Evolutionary conservation across 2,329 filamentous ascomycete genomes (phyloP).

Genomic region (Penicillium oxalicum): DNA sequence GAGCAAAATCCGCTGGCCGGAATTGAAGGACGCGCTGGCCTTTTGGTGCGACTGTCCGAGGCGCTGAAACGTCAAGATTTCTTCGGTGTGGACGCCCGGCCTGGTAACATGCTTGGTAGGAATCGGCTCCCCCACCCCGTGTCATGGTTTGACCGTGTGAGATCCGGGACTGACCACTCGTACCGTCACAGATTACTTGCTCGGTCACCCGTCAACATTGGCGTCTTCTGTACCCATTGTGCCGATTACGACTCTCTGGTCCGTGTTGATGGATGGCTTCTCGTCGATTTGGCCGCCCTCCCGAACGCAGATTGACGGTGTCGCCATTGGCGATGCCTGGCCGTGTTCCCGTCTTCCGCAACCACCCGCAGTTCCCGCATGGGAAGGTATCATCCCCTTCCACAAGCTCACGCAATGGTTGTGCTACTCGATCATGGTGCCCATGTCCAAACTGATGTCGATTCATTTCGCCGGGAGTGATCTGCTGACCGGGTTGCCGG

Average conservation of each 20-base stretch:
- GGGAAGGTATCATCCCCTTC: constrained; percentile 82
- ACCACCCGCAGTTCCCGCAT: constrained; percentile 58
- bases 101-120: constrained; percentile 89
- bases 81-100: constrained; percentile 77
- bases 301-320: constrained; percentile 78
- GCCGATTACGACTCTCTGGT: constrained; percentile 82
- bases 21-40: constrained; percentile 72
- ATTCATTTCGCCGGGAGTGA: constrained; percentile 77
- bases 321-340: constrained; percentile 90
- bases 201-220: constrained; percentile 83
- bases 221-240: constrained; percentile 84
- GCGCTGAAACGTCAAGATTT: constrained; percentile 75
- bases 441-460: constrained; percentile 74
- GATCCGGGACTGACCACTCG: constrained; percentile 1
- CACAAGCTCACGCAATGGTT: constrained; percentile 96
- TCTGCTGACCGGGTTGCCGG: constrained; percentile 77
- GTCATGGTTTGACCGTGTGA: neutral
- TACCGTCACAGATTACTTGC: constrained; percentile 67
- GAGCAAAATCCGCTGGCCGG: constrained; percentile 77
- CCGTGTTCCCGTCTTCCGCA: constrained; percentile 75
- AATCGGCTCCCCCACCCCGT: neutral
- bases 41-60: constrained; percentile 68
- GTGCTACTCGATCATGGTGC: constrained; percentile 87
- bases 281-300: constrained; percentile 82
- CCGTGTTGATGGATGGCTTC: constrained; percentile 79